Base-by-base conservation (phyloP, 495 filamentous ascomycete species). In the Xylaria intraflava region DNA sequence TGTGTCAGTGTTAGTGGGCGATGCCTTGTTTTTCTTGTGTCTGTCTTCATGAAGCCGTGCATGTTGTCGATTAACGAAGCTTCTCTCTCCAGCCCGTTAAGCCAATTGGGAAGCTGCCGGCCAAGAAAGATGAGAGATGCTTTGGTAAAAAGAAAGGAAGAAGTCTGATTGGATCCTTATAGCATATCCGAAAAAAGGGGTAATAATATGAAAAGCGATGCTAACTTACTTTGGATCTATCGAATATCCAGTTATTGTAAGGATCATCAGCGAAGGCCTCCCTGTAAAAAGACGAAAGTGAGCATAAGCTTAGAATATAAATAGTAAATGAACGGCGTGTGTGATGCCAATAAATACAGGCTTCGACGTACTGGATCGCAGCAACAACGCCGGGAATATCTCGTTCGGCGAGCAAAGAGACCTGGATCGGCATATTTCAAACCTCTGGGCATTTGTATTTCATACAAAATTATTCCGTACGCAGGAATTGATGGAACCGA, bases 241-340 rank as follows among this genome's bases (percentile, higher is more conserved):
- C 70, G 62, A 80, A 84, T 10, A 80, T 67, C 82, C 82, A 86
- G 10, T 71, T 68, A 64, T 81, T 83, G 59, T 83, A 86, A 14
- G 83, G 83, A 59, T 87, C 84, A 19, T 83, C 74, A 8, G 73
- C 72, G 66, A 88, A 87, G 16, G 82, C 81, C 60, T 76, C 72
- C 59, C 65, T 67, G 9, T 19, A n/a, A 38, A 17, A 2, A 19
- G 3, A 4, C n/a, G 17, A 38, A n/a, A 17, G 17, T 17, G 12
- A 38, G n/a, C 17, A 38, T 38, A n/a, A n/a, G n/a, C n/a, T n/a
- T n/a, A n/a, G n/a, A n/a, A n/a, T n/a, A n/a, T n/a, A n/a, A n/a
- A n/a, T n/a, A n/a, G n/a, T n/a, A n/a, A n/a, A n/a, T n/a, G n/a
- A n/a, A n/a, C n/a, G n/a, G n/a, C n/a, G n/a, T n/a, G n/a, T n/a